Conservation (phyloP, 176 grass and related monocot genomes). For the Cenchrus fungigraminus region DNA sequence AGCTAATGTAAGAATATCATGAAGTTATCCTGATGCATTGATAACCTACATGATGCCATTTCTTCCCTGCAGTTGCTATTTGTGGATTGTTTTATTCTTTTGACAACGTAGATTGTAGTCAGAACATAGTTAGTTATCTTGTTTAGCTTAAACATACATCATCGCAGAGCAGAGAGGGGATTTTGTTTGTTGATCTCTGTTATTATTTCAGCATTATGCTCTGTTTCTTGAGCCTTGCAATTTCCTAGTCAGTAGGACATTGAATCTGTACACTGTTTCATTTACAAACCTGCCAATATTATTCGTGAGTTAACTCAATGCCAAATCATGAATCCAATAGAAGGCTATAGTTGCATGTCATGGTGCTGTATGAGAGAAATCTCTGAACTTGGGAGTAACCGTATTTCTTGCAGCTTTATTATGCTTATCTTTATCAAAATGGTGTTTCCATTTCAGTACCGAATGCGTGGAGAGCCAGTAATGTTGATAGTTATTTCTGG, state of each 20-base stretch:
- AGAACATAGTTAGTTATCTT: not conserved
- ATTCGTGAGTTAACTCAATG: not conserved
- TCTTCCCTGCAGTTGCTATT: not conserved
- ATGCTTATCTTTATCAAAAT: not conserved
- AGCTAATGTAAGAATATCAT: not conserved
- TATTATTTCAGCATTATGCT: not conserved
- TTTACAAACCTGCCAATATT: not conserved
- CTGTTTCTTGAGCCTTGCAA: conserved; percentile 16
- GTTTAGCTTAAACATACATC: not conserved
- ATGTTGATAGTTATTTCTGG: not conserved
- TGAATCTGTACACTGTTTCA: not conserved
- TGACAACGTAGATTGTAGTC: no score
- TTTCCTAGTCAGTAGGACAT: not conserved
- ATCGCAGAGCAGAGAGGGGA: not conserved
- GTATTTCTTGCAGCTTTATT: not conserved
- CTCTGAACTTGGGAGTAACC: not conserved
- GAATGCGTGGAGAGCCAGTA: not conserved
- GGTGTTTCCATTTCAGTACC: not conserved
- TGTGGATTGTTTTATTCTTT: not conserved
- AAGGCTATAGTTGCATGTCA: not conserved
- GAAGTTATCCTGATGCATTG: not conserved
- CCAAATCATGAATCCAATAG: not conserved
- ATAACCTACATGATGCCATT: not conserved
- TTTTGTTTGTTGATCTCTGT: not conserved
- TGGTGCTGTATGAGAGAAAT: not conserved